Base-by-base conservation (phyloP, 306 rosid genomes). In the Trichosanthes truncata region DNA sequence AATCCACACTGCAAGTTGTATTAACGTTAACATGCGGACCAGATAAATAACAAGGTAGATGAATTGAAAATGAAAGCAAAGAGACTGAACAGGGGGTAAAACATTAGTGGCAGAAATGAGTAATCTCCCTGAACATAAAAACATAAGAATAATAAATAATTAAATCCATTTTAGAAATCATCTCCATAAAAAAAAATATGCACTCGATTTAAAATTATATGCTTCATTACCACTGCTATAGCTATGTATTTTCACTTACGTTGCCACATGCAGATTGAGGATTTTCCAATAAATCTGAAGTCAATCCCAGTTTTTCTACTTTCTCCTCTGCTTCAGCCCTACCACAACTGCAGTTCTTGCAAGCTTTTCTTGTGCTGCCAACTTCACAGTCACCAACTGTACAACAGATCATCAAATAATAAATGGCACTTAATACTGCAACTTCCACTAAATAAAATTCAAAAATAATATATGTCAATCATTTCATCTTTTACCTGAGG, bases 191-290 rank as follows among this genome's bases (percentile, higher is more conserved):
- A 46, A 33, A 46, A 68, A 65, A 71, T 33, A 21, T 14, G 38
- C 1, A 35, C 67, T 66, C 33, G 33, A 80, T 53, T 63, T 26
- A 41, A 84, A 53, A 71, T 48, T 69, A 65, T 51, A 79, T 78
- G 35, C 45, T 76, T 45, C 46, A 26, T 53, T 9, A 77, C 18
- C 20, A 61, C 68, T 61, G 4, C 36, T 10, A 68, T 68, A 38
- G 2, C 41, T 0, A 33, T 65, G 46, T 41, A 41, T 43, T 41
- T 69, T 45, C 46, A 80, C 90, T 60, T 91, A 94, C 97, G 74
- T 52, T 95, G 89, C 98, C 97, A 88, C 98, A 95, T 23, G 97
- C 90, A 3, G 97, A 95, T 79, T 91, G 95, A 78, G 97, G 97
- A 83, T 93, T 93, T 83, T 82, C 72, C 76, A 90, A 84, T 82